These are phyloP conservation scores for Phaeosphaeria sp. DNA, from an alignment of 2,329 filamentous ascomycete species.

Conservation along the genomic window DNA sequence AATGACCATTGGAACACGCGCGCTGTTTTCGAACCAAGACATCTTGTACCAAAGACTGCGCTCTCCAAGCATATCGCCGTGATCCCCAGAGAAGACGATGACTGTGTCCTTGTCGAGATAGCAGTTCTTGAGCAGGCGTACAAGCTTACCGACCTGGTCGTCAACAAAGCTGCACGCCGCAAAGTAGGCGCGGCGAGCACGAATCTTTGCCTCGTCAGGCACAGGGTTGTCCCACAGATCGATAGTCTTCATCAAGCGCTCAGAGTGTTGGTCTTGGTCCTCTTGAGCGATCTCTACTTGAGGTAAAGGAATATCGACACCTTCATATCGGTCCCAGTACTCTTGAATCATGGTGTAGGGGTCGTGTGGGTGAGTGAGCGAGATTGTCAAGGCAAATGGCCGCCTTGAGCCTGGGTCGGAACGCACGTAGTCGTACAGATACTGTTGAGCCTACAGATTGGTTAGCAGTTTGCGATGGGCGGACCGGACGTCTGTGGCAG, in stretches of 20 bases:
- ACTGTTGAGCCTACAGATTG: slow-evolving; percentile 71
- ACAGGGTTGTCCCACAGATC: slow-evolving; percentile 87
- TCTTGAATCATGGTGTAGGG: slow-evolving; percentile 93
- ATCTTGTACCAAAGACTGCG: slow-evolving; percentile 96
- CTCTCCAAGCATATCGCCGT: slow-evolving; percentile 96
- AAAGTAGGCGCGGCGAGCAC: slow-evolving; percentile 87
- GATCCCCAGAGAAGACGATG: slow-evolving; percentile 90
- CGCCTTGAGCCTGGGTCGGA: slow-evolving; percentile 70
- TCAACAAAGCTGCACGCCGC: slow-evolving; percentile 94
- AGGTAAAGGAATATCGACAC: slow-evolving; percentile 84
- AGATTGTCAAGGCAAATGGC: slow-evolving; percentile 89
- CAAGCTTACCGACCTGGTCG: slow-evolving; percentile 84
- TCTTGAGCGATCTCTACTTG: slow-evolving; percentile 79
- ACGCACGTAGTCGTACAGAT: slow-evolving; percentile 89
- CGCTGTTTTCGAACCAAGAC: slow-evolving; percentile 93
- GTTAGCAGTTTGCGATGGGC: slow-evolving; percentile 10
- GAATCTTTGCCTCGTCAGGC: slow-evolving; percentile 83
- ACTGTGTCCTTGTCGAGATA: slow-evolving; percentile 85
- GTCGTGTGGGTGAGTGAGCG: slow-evolving; percentile 92
- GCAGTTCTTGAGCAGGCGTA: slow-evolving; percentile 79
- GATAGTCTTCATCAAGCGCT: slow-evolving; percentile 84
- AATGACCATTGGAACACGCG: slow-evolving; percentile 85
- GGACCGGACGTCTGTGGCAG: neutral
- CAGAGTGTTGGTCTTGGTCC: slow-evolving; percentile 84
- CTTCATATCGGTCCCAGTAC: slow-evolving; percentile 92